phyloP scores from a whole-genome alignment of 306 rosid species.

The Pueraria montana region DNA sequence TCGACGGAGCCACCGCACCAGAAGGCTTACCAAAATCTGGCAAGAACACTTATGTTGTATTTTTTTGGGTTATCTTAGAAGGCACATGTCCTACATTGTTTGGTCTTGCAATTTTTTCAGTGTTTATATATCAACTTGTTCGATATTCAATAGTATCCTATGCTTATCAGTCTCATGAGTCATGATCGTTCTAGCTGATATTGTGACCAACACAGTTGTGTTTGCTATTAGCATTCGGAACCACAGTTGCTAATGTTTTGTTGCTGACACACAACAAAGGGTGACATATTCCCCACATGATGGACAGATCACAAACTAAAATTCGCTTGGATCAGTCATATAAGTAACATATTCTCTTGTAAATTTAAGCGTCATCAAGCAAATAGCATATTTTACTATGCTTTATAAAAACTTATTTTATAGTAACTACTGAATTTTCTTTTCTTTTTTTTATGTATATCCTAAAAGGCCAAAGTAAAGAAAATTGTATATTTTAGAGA shows the following conservation, averaged over 20 bases:
- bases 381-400: background rate
- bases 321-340: background rate
- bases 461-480: background rate
- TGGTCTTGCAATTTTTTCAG: no score
- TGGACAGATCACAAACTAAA: background rate
- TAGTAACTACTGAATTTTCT: background rate
- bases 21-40: no score
- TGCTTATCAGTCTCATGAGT: slow-evolving; percentile 29
- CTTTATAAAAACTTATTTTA: background rate
- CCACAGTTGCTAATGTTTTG: background rate
- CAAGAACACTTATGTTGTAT: no score
- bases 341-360: background rate
- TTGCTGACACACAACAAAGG: background rate
- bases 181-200: background rate
- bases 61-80: no score
- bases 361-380: background rate
- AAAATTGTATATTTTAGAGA: background rate
- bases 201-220: background rate
- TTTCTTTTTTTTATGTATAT: background rate
- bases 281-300: background rate
- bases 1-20: no score
- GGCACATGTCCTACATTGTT: no score
- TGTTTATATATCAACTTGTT: no score
- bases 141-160: background rate
- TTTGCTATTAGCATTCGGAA: slow-evolving; percentile 40